These are phyloP conservation scores for Pythium scleroteichum DNA, from an alignment of 352 stramenopile species.

Conservation along the genomic window DNA sequence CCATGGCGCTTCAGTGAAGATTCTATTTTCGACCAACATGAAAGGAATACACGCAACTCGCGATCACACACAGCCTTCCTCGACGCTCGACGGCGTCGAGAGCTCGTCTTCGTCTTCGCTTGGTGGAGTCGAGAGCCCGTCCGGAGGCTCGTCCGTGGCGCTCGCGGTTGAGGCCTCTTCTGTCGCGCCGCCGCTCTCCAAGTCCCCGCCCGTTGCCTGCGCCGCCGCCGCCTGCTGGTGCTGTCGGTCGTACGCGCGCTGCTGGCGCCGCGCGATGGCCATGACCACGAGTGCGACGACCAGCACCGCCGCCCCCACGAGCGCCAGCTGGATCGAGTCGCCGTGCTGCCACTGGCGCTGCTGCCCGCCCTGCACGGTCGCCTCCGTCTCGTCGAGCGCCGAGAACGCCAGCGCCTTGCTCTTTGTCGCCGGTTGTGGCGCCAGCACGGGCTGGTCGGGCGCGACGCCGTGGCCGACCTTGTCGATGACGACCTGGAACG, in stretches of 20 bases:
- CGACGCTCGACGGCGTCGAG: conserved; percentile 15
- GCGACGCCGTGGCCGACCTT: conserved; percentile 26
- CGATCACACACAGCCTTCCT: conserved; percentile 22
- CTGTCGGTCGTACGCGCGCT: conserved; percentile 22
- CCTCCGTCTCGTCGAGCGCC: background rate
- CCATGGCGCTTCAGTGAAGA: background rate
- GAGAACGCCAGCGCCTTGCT: conserved; percentile 5
- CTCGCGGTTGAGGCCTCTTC: no score
- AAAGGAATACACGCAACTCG: background rate
- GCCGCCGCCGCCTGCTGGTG: background rate
- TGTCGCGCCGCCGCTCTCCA: background rate
- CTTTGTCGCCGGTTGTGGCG: conserved; percentile 4
- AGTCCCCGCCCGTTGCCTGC: background rate
- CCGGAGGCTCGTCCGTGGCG: no score
- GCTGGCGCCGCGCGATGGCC: conserved; percentile 20
- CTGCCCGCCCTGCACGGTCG: background rate
- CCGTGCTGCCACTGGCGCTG: conserved; percentile 13
- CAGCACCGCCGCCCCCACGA: conserved; percentile 18
- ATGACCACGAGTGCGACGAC: conserved; percentile 23
- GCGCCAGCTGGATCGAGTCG: conserved; percentile 17
- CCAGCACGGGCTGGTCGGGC: conserved; percentile 17
- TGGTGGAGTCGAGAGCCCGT: background rate
- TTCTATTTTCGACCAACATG: conserved; percentile 21
- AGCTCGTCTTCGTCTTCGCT: conserved; percentile 14
- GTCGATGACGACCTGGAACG: conserved; percentile 25